Base-by-base conservation (phyloP, 2,329 filamentous ascomycete species). In the Ilyonectria mors-panacis region DNA sequence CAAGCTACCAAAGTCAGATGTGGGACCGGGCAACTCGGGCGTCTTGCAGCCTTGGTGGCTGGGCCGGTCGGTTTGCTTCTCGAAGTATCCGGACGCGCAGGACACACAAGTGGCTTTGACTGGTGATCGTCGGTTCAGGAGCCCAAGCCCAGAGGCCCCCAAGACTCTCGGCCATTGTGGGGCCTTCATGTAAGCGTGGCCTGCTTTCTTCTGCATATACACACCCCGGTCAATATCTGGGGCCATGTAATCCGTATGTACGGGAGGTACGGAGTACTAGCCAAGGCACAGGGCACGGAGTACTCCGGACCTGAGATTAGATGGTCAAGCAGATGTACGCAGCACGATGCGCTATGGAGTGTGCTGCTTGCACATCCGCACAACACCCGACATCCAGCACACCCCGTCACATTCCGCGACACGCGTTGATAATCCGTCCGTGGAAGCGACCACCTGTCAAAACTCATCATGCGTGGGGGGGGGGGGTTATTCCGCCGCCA, bases 141-240 rank as follows among this genome's bases (percentile, higher is more conserved):
- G 42, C 59, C 59, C 55, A 63, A 58, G 45, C 28, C 37, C 51
- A 65, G 53, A 54, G 55, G 39, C 57, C 35, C 37, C 51, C 62
- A 56, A 57, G 55, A 45, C 57, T 67, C 60, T 64, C 37, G 51
- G 54, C 58, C 65, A 37, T 63, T 47, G 70, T 70, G 68, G 65
- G 60, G 51, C 66, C 55, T 60, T 57, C 65, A 68, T 73, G 71
- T 68, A 67, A 71, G 62, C 65, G 59, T 74, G 67, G 69, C 63
- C 70, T 69, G 68, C 68, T 74, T 74, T 59, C 54, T 42, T 65
- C 45, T 61, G 55, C 23, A 30, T 71, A 71, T 70, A 68, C 45
- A n/a, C 23, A 59, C 61, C 66, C 68, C 59, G 50, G 70, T 67
- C 65, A 33, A 66, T 68, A 72, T 58, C 39, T 57, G 59, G 44